Base-by-base conservation (phyloP, 257 asterid species). In the Forsythia viridissima region DNA sequence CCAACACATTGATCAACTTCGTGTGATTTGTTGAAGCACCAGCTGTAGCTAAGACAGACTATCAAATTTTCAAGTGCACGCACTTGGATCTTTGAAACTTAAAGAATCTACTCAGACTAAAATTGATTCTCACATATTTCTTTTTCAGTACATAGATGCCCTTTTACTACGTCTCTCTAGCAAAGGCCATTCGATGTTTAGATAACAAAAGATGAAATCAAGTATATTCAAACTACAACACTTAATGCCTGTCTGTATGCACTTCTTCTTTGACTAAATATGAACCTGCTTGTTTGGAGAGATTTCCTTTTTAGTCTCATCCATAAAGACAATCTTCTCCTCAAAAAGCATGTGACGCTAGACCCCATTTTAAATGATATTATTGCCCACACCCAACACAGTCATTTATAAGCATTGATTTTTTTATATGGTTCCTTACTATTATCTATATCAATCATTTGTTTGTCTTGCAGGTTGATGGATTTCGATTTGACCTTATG, bases 401-500 rank as follows among this genome's bases (percentile, higher is more conserved):
- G 46, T 71, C 30, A 67, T 48, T 76, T 66, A 43, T 81, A 37
- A 67, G 41, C 42, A 74, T 15, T 70, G 57, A 39, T 38, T 40
- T 79, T 80, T 78, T 79, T 4, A 67, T 36, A 73, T 30, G 63
- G 43, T 72, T 79, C 46, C 67, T 21, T 48, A 6, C 2, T 57
- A 46, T 77, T 77, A 72, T 80, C 48, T 76, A n/a, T 70, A 36
- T 30, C 77, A 78, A 82, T 48, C 71, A 57, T 82, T 39, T 79
- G 76, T 36, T 6, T 68, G 7, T 74, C 20, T 83, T 84, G 83
- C 97, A 95, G 99, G 96, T 95, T 86, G 99, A 93, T 83, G 99
- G 99, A 70, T 95, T 93, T 77, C 97, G 99, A 44, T 95, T 95
- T 86, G 99, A 95, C 86, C 92, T 95, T 74, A 95, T 95, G 99